phyloP scores from a whole-genome alignment of 1,284 basidiomycete species.

The Mixia osmundae region DNA sequence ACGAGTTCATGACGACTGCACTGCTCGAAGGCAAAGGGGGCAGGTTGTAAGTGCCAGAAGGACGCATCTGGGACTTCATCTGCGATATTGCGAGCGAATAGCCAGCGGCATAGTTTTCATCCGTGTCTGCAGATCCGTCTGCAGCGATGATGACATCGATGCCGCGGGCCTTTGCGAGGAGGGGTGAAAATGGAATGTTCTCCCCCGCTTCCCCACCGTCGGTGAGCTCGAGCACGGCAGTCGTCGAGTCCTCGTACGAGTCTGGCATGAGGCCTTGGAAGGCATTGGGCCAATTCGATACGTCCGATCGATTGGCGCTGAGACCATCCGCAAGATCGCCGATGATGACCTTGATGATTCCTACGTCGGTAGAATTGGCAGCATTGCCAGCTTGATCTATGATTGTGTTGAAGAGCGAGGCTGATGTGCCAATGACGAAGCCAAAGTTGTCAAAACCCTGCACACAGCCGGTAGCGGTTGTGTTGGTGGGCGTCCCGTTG shows the following conservation, averaged over 20 bases:
- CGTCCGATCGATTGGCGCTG: slow-evolving; percentile 17
- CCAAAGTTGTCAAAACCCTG: slow-evolving; percentile 39
- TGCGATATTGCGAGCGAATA: neutral
- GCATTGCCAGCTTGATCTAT: too few species aligned
- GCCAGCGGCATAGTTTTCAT: slow-evolving; percentile 24
- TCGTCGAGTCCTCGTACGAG: slow-evolving; percentile 11
- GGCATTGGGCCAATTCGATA: slow-evolving; percentile 14
- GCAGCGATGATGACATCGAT: slow-evolving; percentile 46
- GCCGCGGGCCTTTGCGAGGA: slow-evolving; percentile 37
- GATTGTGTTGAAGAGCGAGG: slow-evolving; percentile 23
- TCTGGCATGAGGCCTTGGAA: slow-evolving; percentile 10
- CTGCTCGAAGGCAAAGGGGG: slow-evolving; percentile 36
- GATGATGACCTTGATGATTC: slow-evolving; percentile 19
- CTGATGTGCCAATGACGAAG: slow-evolving; percentile 26
- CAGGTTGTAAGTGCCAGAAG: slow-evolving; percentile 2
- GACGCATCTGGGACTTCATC: neutral
- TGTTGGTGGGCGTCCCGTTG: slow-evolving; percentile 30
- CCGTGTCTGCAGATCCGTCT: slow-evolving; percentile 34
- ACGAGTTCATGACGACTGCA: slow-evolving; percentile 28
- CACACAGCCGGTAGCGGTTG: slow-evolving; percentile 33
- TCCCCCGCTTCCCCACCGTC: slow-evolving; percentile 27
- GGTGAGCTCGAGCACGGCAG: slow-evolving; percentile 24
- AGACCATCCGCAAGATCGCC: slow-evolving; percentile 18
- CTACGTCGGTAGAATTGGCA: too few species aligned
- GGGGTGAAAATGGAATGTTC: slow-evolving; percentile 34